Evolutionary conservation across 2,329 filamentous ascomycete genomes (phyloP).

Genomic region (Elsinoe batatas): DNA sequence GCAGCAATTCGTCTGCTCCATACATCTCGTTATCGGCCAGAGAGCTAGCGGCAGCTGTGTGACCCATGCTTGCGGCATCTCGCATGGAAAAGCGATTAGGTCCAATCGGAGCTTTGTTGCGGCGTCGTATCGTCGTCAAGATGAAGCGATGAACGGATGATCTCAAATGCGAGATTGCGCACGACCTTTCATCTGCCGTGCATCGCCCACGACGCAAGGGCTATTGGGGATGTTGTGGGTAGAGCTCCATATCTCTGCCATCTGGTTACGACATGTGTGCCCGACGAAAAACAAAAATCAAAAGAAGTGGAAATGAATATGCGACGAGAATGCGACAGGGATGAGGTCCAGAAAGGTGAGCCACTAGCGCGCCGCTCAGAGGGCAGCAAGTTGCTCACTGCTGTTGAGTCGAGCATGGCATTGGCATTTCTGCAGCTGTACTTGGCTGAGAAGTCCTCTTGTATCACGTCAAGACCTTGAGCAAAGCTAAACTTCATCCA

Average conservation of each 20-base stretch:
- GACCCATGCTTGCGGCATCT: slow-evolving; percentile 5
- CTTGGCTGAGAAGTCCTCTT: too few species aligned
- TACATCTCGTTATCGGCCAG: neutral
- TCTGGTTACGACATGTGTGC: neutral
- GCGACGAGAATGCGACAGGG: neutral
- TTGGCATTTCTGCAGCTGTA: neutral
- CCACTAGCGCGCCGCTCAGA: neutral
- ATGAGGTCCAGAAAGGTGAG: neutral
- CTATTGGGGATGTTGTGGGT: neutral
- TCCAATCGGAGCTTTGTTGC: neutral
- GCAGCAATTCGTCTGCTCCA: neutral
- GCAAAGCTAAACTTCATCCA: neutral
- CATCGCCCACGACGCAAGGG: neutral
- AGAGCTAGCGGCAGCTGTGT: neutral
- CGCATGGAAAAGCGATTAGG: neutral
- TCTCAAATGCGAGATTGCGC: slow-evolving; percentile 9
- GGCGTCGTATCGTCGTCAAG: neutral
- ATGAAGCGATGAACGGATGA: slow-evolving; percentile 5
- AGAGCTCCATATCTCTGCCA: neutral
- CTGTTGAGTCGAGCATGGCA: neutral
- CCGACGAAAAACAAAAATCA: neutral
- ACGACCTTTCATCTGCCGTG: neutral
- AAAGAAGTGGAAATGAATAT: neutral
- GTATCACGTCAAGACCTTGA: too few species aligned
- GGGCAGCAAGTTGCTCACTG: neutral